Percentiles rank a stretch among this genome's conserved stretches.
These are phyloP conservation scores for Mallotus nudiflorus DNA, from an alignment of 345 rosid species.

Conservation along the genomic window DNA sequence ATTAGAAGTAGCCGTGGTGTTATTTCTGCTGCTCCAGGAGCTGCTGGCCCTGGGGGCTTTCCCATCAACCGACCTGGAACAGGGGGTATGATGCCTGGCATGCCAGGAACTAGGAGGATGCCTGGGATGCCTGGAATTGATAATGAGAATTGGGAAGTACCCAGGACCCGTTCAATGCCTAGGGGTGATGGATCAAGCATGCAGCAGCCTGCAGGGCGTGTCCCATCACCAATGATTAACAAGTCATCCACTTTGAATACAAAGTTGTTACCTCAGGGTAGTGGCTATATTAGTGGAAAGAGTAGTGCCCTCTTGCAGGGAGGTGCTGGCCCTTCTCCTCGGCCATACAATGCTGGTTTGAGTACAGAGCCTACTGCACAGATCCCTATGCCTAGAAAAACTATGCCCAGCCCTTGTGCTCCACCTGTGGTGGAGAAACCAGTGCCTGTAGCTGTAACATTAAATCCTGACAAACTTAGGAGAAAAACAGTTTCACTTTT, in stretches of 20 bases:
- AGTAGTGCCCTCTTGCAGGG: conserved; percentile 86
- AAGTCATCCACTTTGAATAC: conserved; percentile 60
- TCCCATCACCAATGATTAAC: conserved; percentile 43
- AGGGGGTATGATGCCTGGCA: conserved; percentile 99
- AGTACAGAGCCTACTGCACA: conserved; percentile 36
- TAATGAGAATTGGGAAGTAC: conserved; percentile 80
- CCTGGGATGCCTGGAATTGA: conserved; percentile 91
- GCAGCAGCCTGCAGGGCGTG: conserved; percentile 47
- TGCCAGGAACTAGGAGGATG: conserved; percentile 94
- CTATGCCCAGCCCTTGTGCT: conserved; percentile 23
- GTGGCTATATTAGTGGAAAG: conserved; percentile 58
- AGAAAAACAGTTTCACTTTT: conserved; percentile 64
- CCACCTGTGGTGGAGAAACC: conserved; percentile 39
- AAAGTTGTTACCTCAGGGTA: conserved; percentile 78
- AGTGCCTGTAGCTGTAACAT: conserved; percentile 29
- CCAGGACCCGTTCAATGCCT: conserved; percentile 62
- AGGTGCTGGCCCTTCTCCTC: conserved; percentile 33
- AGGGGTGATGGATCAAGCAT: conserved; percentile 66
- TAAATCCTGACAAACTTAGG: conserved; percentile 49
- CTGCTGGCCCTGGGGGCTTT: conserved; percentile 55
- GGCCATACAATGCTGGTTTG: conserved; percentile 21
- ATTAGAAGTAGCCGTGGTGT: conserved; percentile 61
- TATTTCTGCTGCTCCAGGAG: conserved; percentile 50
- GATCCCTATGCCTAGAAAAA: conserved; percentile 26
- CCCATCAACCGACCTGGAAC: conserved; percentile 76